Conservation (phyloP, 2,329 filamentous ascomycete genomes). For the Malbranchea zuffiana region DNA sequence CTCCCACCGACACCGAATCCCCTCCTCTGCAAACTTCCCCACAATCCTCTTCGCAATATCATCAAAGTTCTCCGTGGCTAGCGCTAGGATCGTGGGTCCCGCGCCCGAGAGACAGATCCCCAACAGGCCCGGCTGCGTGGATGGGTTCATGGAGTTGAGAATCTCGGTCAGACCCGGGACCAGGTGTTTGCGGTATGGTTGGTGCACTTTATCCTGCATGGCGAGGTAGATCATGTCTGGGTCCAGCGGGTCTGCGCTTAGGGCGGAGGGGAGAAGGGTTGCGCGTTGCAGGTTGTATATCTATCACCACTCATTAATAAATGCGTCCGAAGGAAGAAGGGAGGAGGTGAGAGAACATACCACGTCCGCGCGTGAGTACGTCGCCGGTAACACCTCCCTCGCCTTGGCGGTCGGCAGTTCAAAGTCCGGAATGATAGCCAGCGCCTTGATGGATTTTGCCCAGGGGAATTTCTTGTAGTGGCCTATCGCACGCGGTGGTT, state of each 20-base stretch:
- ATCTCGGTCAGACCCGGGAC: constrained; percentile 89
- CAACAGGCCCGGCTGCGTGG: constrained; percentile 73
- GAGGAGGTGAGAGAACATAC: constrained; percentile 40
- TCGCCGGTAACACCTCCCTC: constrained; percentile 67
- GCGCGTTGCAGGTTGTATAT: constrained; percentile 89
- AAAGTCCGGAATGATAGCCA: constrained; percentile 92
- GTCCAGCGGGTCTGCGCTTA: constrained; percentile 82
- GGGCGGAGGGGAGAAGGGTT: constrained; percentile 76
- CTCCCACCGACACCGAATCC: constrained; percentile 73
- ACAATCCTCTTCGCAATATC: constrained; percentile 74
- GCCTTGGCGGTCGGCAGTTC: constrained; percentile 91
- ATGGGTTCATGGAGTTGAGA: constrained; percentile 78
- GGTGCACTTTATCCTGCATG: constrained; percentile 98
- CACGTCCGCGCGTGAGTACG: constrained; percentile 71
- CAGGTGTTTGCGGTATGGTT: constrained; percentile 83
- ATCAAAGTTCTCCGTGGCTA: constrained; percentile 83
- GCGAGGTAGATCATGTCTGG: constrained; percentile 90
- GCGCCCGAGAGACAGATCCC: constrained; percentile 93
- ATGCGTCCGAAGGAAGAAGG: background rate
- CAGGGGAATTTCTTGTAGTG: constrained; percentile 94
- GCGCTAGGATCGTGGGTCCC: constrained; percentile 84
- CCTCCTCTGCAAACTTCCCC: constrained; percentile 52
- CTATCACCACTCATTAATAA: constrained; percentile 18
- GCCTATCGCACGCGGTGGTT: constrained; percentile 84
- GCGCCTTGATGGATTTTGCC: constrained; percentile 89